Conservation (phyloP, 2,329 filamentous ascomycete genomes). For the Periconia sp. region DNA sequence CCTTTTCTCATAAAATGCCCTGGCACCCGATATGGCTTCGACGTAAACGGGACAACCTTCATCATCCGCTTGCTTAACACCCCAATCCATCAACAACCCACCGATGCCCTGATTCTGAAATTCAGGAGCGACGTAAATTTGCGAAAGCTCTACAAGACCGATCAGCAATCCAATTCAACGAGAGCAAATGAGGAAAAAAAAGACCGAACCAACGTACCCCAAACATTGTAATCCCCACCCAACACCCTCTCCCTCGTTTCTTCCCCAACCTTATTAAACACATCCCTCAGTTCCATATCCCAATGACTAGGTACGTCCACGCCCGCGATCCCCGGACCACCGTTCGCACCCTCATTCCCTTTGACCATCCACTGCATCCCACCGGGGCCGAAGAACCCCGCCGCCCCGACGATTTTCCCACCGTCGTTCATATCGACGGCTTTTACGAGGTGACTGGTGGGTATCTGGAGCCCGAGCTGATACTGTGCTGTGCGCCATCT, state of each 20-base stretch:
- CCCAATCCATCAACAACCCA: conserved; percentile 14
- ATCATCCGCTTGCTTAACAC: conserved; percentile 14
- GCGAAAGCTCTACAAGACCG: conserved; percentile 10
- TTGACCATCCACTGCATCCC: conserved; percentile 4
- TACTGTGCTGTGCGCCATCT: background rate
- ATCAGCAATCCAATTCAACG: too few species aligned
- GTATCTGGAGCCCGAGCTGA: background rate
- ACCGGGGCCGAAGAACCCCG: conserved; percentile 8
- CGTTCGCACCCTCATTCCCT: background rate
- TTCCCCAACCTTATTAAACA: background rate
- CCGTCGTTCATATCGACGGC: conserved; percentile 5
- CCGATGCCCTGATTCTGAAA: conserved; percentile 20
- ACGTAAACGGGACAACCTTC: conserved; percentile 17
- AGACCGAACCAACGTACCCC: conserved; percentile 10
- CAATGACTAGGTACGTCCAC: background rate
- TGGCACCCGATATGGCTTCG: conserved; percentile 12
- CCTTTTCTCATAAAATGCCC: conserved; percentile 14
- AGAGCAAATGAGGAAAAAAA: background rate
- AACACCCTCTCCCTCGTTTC: conserved; percentile 6
- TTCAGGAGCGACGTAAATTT: conserved; percentile 15
- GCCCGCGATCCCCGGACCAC: background rate
- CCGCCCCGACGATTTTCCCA: conserved; percentile 4
- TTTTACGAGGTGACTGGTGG: conserved; percentile 4
- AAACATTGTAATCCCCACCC: conserved; percentile 9
- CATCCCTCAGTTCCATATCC: background rate